phyloP scores from a whole-genome alignment of 148 eudicot species.

The Beta vulgaris region DNA sequence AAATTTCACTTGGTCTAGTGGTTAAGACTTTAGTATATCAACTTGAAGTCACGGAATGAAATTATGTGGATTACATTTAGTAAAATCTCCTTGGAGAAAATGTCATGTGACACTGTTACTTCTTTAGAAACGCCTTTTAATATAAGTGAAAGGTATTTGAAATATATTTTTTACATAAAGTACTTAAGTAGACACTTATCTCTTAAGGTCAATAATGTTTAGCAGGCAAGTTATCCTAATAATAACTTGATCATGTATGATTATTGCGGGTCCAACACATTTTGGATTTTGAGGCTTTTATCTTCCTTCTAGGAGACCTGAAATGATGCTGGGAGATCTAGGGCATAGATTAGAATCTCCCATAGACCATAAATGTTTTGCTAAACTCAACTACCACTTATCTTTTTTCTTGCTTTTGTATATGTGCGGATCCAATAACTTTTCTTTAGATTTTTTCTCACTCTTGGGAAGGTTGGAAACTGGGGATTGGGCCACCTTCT shows the following conservation, averaged over 20 bases:
- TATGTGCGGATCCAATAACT: conserved; percentile 45
- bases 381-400: conserved; percentile 27
- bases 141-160: too few species aligned
- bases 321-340: conserved; percentile 52
- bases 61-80: too few species aligned
- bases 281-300: conserved; percentile 28
- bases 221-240: conserved; percentile 25
- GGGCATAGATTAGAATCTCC: conserved; percentile 38
- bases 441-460: conserved; percentile 27
- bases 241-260: conserved; percentile 39
- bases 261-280: conserved; percentile 39
- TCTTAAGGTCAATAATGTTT: conserved; percentile 11
- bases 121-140: too few species aligned
- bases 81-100: too few species aligned
- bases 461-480: conserved; percentile 38
- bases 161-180: too few species aligned
- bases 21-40: too few species aligned
- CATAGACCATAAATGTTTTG: conserved; percentile 29
- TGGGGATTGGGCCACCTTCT: conserved; percentile 41
- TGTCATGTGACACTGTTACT: too few species aligned
- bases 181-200: neutral
- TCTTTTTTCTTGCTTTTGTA: conserved; percentile 19
- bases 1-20: too few species aligned
- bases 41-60: too few species aligned
- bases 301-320: conserved; percentile 44